Base-by-base conservation (phyloP, 768 basidiomycete species). In the Artomyces pyxidatus region DNA sequence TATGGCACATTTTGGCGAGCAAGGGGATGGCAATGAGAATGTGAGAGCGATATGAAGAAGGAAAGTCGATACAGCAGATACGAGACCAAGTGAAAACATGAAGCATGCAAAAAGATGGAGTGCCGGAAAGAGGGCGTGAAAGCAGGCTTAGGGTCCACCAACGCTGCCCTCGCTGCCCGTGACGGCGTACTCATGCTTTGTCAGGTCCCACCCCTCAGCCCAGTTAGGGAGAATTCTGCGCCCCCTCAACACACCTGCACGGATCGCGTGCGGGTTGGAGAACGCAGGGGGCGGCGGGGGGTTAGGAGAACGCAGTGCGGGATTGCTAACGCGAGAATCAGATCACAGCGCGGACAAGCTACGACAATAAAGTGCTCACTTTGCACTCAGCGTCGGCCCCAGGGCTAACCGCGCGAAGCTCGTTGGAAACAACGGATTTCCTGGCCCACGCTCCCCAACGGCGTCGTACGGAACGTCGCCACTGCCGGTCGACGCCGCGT, bases 381-480 rank as follows among this genome's bases (percentile, higher is more conserved):
- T 78, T 16, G 75, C 76, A 12, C 67, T 63, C 57, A 89, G 65
- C 21, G 84, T 88, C 19, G 88, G 87, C 28, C 76, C 77, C 29
- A 75, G 56, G 22, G 77, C 75, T 53, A 91, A 64, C 47, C 76
- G 75, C 27, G 85, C 78, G 64, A 91, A 94, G 60, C 78, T 87
- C 55, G 78, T 83, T 3, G 87, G 86, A 68, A 94, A 94, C 6
- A 91, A 67, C 12, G 88, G 89, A 55, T 81, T 77, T 0, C 87
- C 89, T 2, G 83, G 80, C 1, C 69, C 72, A 5, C 87, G 73
- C 55, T 88, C 85, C 8, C 74, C 76, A n/a, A 76, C 66, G 3
- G 72, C 65, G 59, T 78, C 69, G 58, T 80, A 77, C 11, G 63
- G 59, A 10, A 53, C 64, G 12, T 62, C 64, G 17, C 61, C 43